These are phyloP conservation scores for Sindora glabra DNA, from an alignment of 306 rosid genomes.

Conservation along the genomic window DNA sequence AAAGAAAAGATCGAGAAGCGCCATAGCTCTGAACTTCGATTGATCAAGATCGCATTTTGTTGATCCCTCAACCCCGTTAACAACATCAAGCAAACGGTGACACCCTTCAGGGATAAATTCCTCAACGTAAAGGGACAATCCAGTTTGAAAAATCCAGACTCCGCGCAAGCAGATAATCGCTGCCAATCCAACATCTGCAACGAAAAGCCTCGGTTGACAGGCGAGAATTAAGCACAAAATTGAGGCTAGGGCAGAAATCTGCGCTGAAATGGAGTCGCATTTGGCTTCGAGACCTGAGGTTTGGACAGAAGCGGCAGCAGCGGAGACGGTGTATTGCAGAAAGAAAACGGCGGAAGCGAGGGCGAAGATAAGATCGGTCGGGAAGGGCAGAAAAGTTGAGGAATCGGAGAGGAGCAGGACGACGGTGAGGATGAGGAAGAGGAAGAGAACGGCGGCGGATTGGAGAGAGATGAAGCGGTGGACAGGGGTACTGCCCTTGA, in stretches of 20 bases:
- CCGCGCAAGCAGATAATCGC: constrained; percentile 62
- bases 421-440: constrained; percentile 54
- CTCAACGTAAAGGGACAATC: constrained; percentile 73
- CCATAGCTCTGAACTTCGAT: constrained; percentile 67
- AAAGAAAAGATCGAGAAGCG: constrained; percentile 71
- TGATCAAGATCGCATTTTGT: constrained; percentile 84
- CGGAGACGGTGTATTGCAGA: constrained; percentile 43
- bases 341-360: constrained; percentile 61
- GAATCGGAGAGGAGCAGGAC: constrained; percentile 57
- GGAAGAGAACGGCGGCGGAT: constrained; percentile 53
- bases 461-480: constrained; percentile 75
- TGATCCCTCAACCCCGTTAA: constrained; percentile 68
- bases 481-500: constrained; percentile 78
- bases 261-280: constrained; percentile 53
- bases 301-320: constrained; percentile 50
- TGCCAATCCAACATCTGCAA: constrained; percentile 58
- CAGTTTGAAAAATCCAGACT: constrained; percentile 76
- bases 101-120: constrained; percentile 92
- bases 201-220: constrained; percentile 52
- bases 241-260: constrained; percentile 41
- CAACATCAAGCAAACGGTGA: constrained; percentile 73
- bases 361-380: constrained; percentile 57
- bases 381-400: constrained; percentile 43
- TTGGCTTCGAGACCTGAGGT: constrained; percentile 71
- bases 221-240: constrained; percentile 49